Conservation (phyloP, 768 basidiomycete genomes). For the Termitomyces heimii region DNA sequence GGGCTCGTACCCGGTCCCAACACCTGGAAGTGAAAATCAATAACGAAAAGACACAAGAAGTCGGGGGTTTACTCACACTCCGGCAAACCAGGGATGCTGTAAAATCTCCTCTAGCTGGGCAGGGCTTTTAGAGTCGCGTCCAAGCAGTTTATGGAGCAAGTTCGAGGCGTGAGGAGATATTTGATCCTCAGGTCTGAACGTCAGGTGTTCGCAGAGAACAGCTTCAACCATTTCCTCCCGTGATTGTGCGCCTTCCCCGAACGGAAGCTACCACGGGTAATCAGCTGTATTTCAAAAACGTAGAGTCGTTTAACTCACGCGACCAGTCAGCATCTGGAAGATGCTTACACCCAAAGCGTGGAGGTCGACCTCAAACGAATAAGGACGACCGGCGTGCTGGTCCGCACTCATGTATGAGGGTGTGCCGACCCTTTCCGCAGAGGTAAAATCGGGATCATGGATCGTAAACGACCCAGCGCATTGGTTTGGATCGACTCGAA, state of each 20-base stretch:
- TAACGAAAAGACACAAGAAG: not conserved
- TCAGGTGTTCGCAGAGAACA: not conserved
- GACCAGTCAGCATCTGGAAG: constrained; percentile 3
- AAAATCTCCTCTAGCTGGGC: constrained; percentile 1
- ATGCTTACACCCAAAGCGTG: constrained; percentile 4
- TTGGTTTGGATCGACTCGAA: not conserved
- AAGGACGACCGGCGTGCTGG: constrained; percentile 1
- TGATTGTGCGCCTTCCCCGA: not conserved
- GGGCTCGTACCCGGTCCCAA: not conserved
- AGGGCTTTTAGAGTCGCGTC: not conserved
- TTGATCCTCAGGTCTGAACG: not conserved
- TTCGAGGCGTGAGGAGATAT: not conserved
- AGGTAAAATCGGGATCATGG: not conserved
- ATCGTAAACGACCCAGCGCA: constrained; percentile 1
- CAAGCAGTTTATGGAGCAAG: not conserved
- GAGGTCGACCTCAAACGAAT: constrained; percentile 6
- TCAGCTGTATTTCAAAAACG: not conserved
- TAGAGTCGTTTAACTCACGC: not conserved
- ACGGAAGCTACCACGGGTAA: constrained; percentile 4
- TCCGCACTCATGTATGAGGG: constrained; percentile 5
- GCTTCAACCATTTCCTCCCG: not conserved
- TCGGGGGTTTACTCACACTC: constrained; percentile 3
- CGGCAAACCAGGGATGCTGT: constrained; percentile 4
- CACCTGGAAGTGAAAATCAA: not conserved
- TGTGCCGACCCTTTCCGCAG: constrained; percentile 4